Evolutionary conservation across 345 rosid genomes (phyloP).

Genomic region (Hevea brasiliensis): DNA sequence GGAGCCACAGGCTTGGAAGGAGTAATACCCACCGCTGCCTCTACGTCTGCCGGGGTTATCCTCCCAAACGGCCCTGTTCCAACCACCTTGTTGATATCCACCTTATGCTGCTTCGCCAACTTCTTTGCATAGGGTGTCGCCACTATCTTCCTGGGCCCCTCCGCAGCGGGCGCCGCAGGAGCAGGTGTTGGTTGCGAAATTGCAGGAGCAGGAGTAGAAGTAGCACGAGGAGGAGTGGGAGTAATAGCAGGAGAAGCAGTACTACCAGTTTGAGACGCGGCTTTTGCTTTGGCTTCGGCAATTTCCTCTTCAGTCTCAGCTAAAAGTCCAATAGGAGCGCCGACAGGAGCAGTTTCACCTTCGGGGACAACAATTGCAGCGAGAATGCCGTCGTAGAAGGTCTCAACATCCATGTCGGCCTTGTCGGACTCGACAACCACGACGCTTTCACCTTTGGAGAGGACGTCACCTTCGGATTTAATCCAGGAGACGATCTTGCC

Average conservation of each 20-base stretch:
- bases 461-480: slow-evolving; percentile 88
- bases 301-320: slow-evolving; percentile 91
- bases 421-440: slow-evolving; percentile 97
- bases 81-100: slow-evolving; percentile 47
- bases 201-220: slow-evolving; percentile 54
- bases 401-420: slow-evolving; percentile 98
- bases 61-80: slow-evolving; percentile 87
- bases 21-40: slow-evolving; percentile 70
- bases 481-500: slow-evolving; percentile 98
- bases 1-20: slow-evolving; percentile 45
- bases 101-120: slow-evolving; percentile 80
- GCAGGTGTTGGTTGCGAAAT: slow-evolving; percentile 39
- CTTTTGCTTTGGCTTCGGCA: slow-evolving; percentile 78
- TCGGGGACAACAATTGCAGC: slow-evolving; percentile 94
- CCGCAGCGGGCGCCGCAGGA: slow-evolving; percentile 40
- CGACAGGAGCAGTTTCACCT: slow-evolving; percentile 89
- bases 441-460: slow-evolving; percentile 89
- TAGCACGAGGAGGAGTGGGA: slow-evolving; percentile 33
- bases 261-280: slow-evolving; percentile 46
- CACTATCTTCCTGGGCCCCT: slow-evolving; percentile 59
- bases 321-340: slow-evolving; percentile 76
- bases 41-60: slow-evolving; percentile 74
- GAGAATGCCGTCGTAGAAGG: slow-evolving; percentile 88
- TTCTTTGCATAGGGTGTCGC: slow-evolving; percentile 88
- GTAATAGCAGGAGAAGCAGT: slow-evolving; percentile 31